Percentiles rank a stretch among this genome's conserved stretches.
These are phyloP conservation scores for Phialophora chinensis DNA, from an alignment of 2,329 filamentous ascomycete genomes.

Conservation along the genomic window DNA sequence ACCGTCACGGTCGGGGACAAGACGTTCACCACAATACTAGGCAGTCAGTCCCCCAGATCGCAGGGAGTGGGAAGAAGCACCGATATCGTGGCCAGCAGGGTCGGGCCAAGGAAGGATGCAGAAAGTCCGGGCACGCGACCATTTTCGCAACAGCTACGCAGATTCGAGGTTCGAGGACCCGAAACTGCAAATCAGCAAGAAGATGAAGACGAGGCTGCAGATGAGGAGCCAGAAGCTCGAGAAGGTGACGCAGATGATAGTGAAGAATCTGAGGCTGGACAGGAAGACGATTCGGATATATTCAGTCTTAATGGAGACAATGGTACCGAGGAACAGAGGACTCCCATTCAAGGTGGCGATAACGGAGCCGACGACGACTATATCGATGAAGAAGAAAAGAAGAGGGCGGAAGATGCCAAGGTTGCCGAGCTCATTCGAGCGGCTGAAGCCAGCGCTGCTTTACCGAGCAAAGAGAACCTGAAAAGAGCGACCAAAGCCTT, in stretches of 20 bases:
- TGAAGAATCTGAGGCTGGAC: constrained; percentile 56
- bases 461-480: constrained; percentile 52
- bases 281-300: constrained; percentile 8
- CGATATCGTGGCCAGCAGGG: constrained; percentile 4
- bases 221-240: not conserved
- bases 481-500: constrained; percentile 52
- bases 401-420: constrained; percentile 52
- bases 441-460: constrained; percentile 51
- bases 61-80: constrained; percentile 7
- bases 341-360: constrained; percentile 1
- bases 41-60: constrained; percentile 56
- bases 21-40: constrained; percentile 70
- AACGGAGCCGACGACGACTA: constrained; percentile 48
- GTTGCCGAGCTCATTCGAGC: constrained; percentile 54
- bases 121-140: constrained; percentile 14
- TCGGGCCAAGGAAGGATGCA: not conserved
- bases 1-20: constrained; percentile 76
- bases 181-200: constrained; percentile 41
- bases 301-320: not conserved
- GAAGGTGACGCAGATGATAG: constrained; percentile 48
- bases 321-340: not conserved
- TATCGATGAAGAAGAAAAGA: constrained; percentile 63
- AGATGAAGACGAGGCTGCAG: constrained; percentile 33
- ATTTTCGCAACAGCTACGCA: constrained; percentile 36
- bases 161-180: constrained; percentile 29